phyloP scores from a whole-genome alignment of 192 early-diverging fungal genomes.

The Martensiomyces pterosporus region DNA sequence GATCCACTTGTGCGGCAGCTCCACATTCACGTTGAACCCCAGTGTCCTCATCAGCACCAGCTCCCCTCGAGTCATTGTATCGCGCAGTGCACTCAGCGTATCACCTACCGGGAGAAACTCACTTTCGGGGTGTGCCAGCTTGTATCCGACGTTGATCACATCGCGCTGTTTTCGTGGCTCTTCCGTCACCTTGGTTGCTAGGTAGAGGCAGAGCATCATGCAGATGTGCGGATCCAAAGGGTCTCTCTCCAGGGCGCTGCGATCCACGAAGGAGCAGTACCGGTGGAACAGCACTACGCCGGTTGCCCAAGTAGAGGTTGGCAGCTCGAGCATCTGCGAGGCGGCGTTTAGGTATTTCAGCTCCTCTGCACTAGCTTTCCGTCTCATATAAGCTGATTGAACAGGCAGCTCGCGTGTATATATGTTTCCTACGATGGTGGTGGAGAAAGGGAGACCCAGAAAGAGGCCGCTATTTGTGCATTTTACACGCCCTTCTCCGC shows the following conservation, averaged over 20 bases:
- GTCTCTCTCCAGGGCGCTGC: not conserved
- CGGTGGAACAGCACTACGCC: conserved; percentile 27
- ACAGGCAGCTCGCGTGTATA: too few relatives aligned
- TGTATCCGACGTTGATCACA: conserved; percentile 28
- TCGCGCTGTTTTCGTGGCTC: conserved; percentile 36
- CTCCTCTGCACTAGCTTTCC: conserved; percentile 7
- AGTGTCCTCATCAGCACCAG: conserved; percentile 18
- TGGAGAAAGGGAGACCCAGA: too few relatives aligned
- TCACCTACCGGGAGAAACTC: conserved; percentile 6
- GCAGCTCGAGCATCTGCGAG: conserved; percentile 18
- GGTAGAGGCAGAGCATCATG: conserved; percentile 31
- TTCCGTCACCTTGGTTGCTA: conserved; percentile 38
- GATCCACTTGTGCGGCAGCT: conserved; percentile 32
- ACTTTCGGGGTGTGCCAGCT: conserved; percentile 9
- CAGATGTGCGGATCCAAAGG: conserved; percentile 13
- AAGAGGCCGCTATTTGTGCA: too few relatives aligned
- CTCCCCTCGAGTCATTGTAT: conserved; percentile 23
- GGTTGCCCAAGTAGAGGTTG: conserved; percentile 35
- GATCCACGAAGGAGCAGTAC: conserved; percentile 4
- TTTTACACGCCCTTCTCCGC: too few relatives aligned
- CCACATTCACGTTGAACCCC: conserved; percentile 29
- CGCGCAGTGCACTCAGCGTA: conserved; percentile 12
- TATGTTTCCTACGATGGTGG: too few relatives aligned
- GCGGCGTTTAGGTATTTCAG: conserved; percentile 14
- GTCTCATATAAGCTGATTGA: too few relatives aligned